Conservation (phyloP, 1,284 basidiomycete genomes). For the Ustilago vetiveriae region DNA sequence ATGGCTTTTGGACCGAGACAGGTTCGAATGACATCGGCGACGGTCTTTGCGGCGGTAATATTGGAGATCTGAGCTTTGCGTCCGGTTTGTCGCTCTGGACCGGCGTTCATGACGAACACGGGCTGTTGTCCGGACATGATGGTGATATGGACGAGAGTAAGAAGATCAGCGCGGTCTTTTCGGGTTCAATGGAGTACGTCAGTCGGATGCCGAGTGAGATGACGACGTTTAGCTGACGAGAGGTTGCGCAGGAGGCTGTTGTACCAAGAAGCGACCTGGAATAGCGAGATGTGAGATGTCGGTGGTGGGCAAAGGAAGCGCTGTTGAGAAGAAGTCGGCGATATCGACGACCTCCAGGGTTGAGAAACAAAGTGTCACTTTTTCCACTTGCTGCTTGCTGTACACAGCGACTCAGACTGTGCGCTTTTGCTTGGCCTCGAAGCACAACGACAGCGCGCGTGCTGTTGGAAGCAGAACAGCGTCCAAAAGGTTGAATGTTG, state of each 20-base stretch:
- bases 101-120: constrained; percentile 73
- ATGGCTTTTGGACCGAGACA: constrained; percentile 97
- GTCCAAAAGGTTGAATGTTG: neutral
- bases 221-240: neutral
- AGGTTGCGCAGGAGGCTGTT: neutral
- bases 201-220: neutral
- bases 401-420: neutral
- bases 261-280: neutral
- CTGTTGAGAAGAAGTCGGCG: constrained; percentile 8
- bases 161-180: neutral
- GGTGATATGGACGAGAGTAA: neutral
- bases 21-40: constrained; percentile 97
- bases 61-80: constrained; percentile 96
- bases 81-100: constrained; percentile 89
- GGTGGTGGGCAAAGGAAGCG: constrained; percentile 6
- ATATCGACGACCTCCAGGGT: neutral
- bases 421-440: neutral
- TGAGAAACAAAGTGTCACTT: constrained; percentile 43
- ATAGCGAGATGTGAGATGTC: neutral
- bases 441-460: constrained; percentile 4
- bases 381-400: too few species aligned
- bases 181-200: too few species aligned
- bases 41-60: constrained; percentile 97
- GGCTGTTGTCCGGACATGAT: constrained; percentile 65
- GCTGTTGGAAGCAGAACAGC: neutral